These are phyloP conservation scores for Fagus sylvatica DNA, from an alignment of 306 rosid genomes.

Conservation along the genomic window DNA sequence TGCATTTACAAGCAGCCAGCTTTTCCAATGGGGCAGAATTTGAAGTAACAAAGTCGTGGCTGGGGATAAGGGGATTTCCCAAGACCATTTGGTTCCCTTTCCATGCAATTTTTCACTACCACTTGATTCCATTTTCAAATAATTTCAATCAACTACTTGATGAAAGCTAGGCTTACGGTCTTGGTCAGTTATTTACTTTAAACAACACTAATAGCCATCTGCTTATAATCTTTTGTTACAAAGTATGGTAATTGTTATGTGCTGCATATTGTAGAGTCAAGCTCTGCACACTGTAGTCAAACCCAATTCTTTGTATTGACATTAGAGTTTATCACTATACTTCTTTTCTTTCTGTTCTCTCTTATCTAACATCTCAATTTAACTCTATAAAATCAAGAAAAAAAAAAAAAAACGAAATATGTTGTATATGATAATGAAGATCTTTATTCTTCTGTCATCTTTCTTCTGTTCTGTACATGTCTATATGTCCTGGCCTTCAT, in stretches of 20 bases:
- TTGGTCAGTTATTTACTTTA: too few species aligned
- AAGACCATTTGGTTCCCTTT: too few species aligned
- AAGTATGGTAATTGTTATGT: background rate
- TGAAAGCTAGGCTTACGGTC: too few species aligned
- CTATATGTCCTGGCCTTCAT: slow-evolving; percentile 26
- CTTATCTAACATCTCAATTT: background rate
- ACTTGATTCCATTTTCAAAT: too few species aligned
- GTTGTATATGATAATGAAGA: background rate
- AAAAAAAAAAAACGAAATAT: too few species aligned
- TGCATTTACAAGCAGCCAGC: too few species aligned
- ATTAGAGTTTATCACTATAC: background rate
- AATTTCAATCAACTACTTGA: too few species aligned
- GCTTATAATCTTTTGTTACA: background rate
- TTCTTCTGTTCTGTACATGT: background rate
- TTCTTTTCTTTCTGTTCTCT: background rate
- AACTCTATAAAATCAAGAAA: background rate
- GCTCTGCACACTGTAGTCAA: background rate
- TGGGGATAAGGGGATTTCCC: too few species aligned
- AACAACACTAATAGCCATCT: background rate
- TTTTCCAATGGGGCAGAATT: too few species aligned
- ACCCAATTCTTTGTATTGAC: background rate
- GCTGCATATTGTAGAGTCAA: background rate
- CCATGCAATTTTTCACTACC: too few species aligned
- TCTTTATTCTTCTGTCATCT: background rate
- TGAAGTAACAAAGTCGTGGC: too few species aligned